Evolutionary conservation across 2,329 filamentous ascomycete genomes (phyloP).

Genomic region (Pyricularia grisea): DNA sequence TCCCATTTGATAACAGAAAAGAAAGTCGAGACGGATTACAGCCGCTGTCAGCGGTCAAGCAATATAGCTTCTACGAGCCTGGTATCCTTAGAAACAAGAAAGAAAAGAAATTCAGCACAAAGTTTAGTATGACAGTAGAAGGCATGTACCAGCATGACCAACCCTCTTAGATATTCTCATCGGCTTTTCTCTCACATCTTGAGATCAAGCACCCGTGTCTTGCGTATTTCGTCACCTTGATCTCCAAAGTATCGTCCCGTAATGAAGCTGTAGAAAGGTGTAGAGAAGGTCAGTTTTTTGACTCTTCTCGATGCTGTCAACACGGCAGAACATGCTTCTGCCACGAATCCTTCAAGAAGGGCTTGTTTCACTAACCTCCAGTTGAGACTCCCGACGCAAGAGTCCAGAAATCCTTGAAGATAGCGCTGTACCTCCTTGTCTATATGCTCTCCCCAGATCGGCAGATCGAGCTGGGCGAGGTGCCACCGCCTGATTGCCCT

Average conservation of each 20-base stretch:
- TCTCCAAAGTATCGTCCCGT: conserved; percentile 2
- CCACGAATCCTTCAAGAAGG: background rate
- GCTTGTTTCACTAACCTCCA: background rate
- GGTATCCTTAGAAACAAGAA: no score
- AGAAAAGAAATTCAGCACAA: no score
- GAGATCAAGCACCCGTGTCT: background rate
- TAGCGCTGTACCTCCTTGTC: conserved; percentile 3
- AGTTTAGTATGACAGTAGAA: no score
- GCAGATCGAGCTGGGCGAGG: conserved; percentile 1
- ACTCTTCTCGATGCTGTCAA: background rate
- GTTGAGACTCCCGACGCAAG: conserved; percentile 1
- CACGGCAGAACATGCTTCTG: no score
- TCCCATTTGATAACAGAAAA: no score
- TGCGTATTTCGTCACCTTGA: background rate
- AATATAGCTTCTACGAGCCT: no score
- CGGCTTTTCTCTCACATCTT: no score
- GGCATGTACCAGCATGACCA: no score
- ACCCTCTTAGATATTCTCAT: no score
- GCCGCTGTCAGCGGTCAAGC: no score
- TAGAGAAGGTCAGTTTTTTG: no score
- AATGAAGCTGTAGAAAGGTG: background rate
- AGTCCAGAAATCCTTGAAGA: background rate
- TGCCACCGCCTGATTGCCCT: conserved; percentile 2
- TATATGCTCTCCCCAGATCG: conserved; percentile 1
- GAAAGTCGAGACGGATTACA: no score